These are phyloP conservation scores for Decorospora gaudefroyi DNA, from an alignment of 2,329 filamentous ascomycete genomes.

Conservation along the genomic window DNA sequence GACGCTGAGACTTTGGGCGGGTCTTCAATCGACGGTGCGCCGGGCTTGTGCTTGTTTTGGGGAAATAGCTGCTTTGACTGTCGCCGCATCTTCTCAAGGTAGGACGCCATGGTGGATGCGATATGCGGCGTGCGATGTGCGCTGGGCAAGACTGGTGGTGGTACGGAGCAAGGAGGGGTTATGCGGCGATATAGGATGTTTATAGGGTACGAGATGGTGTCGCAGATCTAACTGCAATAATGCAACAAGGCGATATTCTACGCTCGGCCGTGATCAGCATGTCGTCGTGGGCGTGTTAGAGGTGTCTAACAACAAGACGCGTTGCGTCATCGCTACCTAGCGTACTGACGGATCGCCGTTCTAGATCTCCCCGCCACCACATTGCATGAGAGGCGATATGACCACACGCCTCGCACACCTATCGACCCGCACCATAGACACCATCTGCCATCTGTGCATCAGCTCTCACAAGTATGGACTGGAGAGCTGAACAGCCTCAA, in stretches of 20 bases:
- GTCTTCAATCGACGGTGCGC: slow-evolving; percentile 18
- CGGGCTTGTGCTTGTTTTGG: slow-evolving; percentile 17
- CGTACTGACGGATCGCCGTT: slow-evolving; percentile 25
- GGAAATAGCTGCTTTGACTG: slow-evolving; percentile 39
- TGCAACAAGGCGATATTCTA: slow-evolving; percentile 15
- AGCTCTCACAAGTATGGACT: no score
- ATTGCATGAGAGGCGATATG: not conserved
- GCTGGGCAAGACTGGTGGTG: not conserved
- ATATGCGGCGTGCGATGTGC: slow-evolving; percentile 1
- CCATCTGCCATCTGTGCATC: no score
- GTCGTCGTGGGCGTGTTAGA: slow-evolving; percentile 29
- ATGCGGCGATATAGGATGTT: not conserved
- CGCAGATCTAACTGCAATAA: slow-evolving; percentile 8
- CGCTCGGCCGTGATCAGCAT: slow-evolving; percentile 27
- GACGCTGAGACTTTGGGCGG: slow-evolving; percentile 19
- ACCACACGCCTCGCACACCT: not conserved
- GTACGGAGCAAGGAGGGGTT: not conserved
- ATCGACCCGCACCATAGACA: not conserved
- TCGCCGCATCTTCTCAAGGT: slow-evolving; percentile 42
- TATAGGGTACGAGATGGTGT: not conserved
- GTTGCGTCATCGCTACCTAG: slow-evolving; percentile 42
- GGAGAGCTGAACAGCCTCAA: no score
- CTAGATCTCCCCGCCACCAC: slow-evolving; percentile 20
- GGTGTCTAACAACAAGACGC: slow-evolving; percentile 17
- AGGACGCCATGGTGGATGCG: slow-evolving; percentile 32